Percentiles rank a stretch among this genome's conserved stretches.
phyloP scores from a whole-genome alignment of 2,329 filamentous ascomycete species.

The Metarhizium sp. region DNA sequence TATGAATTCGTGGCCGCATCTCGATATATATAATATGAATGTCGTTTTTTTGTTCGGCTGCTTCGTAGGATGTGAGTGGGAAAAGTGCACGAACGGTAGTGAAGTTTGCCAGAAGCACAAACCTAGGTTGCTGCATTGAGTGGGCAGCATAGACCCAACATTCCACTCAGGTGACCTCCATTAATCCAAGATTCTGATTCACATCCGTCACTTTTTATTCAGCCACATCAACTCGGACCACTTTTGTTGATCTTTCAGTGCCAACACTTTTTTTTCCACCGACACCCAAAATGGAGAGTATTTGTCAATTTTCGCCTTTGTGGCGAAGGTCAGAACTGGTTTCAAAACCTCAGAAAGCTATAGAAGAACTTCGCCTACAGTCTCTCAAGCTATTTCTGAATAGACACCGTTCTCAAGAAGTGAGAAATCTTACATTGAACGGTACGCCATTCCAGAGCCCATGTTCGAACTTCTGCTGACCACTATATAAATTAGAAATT shows the following conservation, averaged over 20 bases:
- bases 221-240: not conserved
- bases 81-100: not conserved
- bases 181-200: not conserved
- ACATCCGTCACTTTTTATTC: not conserved
- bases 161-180: not conserved
- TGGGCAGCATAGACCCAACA: not conserved
- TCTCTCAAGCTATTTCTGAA: constrained; percentile 8
- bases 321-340: constrained; percentile 12
- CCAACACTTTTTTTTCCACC: not conserved
- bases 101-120: not conserved
- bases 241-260: not conserved
- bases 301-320: constrained; percentile 14
- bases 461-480: not conserved
- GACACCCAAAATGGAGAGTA: constrained; percentile 12
- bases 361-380: constrained; percentile 6
- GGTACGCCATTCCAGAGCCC: not conserved
- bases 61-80: not conserved
- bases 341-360: constrained; percentile 4
- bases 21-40: not conserved
- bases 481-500: constrained; percentile 5
- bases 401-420: not conserved
- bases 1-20: constrained; percentile 7
- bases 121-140: not conserved
- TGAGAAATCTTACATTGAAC: not conserved
- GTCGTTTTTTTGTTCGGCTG: not conserved